Evolutionary conservation across 2,329 filamentous ascomycete species (phyloP), one percentile per base, ranked within the genome.

Genomic region (Botrytis elliptica): DNA sequence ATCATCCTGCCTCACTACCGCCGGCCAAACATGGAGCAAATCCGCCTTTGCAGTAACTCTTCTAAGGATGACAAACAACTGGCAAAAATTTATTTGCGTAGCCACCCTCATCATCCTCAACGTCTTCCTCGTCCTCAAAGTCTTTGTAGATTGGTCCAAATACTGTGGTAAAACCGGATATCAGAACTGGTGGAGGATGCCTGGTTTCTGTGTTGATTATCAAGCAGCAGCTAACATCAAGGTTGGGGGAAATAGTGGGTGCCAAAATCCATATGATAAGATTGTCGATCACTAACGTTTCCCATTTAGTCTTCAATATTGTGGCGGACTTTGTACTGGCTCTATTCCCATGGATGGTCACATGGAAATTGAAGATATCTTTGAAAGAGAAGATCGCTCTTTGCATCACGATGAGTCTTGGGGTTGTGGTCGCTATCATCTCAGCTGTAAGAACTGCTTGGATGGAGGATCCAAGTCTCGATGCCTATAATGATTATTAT

Each of bases 301-400:
- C 75, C 67, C 55, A 18, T 9, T 1, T 74, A 87, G 85, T 86
- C 8, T 87, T 86, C 78, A 87, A 87, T 77, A 85, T 87, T 72
- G 81, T 87, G 42, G 87, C 87, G 84, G 86, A 88, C 74, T 86
- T 88, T 59, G 76, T 86, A 0, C 84, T 88, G 76, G 85, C 86
- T 0, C 72, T 80, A 14, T 85, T 87, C 70, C 86, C 86, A 4
- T 87, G 85, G 85, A 76, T 85, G 36, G 83, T 88, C 33, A 85
- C 84, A 0, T 85, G 84, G 79, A 82, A 81, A 4, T 75, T 88
- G 63, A 84, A 85, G 72, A 86, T 88, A 83, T 82, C 83, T 42
- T 82, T 78, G 40, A 81, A 81, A 0, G 86, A 88, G 74, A 88
- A 87, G 79, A 79, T 87, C 66, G 86, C 83, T 4, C 83, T 88